These are phyloP conservation scores for Solanum chmielewskii DNA, from an alignment of 257 asterid genomes.

Conservation along the genomic window DNA sequence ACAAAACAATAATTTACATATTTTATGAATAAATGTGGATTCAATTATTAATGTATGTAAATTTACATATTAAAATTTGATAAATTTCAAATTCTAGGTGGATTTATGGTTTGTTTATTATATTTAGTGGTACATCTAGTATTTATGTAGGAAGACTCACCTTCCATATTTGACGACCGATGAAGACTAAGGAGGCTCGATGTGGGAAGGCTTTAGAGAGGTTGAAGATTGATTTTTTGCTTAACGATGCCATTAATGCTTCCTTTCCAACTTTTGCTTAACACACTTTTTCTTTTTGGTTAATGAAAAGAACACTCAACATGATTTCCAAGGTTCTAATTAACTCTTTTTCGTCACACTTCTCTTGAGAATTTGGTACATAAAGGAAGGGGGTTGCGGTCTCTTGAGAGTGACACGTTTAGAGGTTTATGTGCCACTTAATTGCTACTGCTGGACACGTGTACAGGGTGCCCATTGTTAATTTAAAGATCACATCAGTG, in stretches of 20 bases:
- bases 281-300: background rate
- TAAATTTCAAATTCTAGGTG: background rate
- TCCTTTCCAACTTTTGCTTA: background rate
- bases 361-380: background rate
- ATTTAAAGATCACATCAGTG: too few species aligned
- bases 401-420: background rate
- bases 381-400: background rate
- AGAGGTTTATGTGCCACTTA: background rate
- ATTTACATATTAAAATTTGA: too few species aligned
- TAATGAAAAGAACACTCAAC: background rate
- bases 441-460: background rate
- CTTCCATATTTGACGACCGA: background rate
- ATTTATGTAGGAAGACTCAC: background rate
- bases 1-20: too few species aligned
- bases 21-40: too few species aligned
- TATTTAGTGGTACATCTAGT: background rate
- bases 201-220: slow-evolving; percentile 1
- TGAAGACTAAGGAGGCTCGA: background rate
- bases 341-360: background rate
- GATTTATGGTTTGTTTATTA: background rate
- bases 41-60: background rate
- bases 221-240: background rate
- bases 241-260: background rate
- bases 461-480: background rate
- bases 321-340: background rate